These are phyloP conservation scores for Sporisorium graminicola DNA, from an alignment of 1,284 basidiomycete species.

Conservation along the genomic window DNA sequence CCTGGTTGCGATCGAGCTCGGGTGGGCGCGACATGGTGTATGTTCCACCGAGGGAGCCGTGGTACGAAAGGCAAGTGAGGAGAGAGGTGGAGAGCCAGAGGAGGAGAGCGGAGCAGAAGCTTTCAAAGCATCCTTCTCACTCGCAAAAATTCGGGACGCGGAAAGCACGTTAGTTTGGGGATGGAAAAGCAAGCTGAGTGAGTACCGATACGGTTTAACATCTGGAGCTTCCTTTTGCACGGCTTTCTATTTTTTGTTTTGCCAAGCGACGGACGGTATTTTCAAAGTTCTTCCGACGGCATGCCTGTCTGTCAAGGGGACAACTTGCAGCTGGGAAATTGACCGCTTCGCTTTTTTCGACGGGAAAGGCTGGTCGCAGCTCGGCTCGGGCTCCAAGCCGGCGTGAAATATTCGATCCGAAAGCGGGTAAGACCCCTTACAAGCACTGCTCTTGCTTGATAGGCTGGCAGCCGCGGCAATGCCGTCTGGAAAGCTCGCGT, in stretches of 20 bases:
- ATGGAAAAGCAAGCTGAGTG: not conserved
- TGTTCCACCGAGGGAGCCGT: no score
- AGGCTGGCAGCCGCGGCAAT: no score
- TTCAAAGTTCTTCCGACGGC: not conserved
- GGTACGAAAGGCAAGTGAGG: not conserved
- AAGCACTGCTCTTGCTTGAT: no score
- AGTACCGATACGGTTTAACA: no score
- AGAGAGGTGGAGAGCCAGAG: not conserved
- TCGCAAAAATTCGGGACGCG: not conserved
- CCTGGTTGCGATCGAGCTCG: conserved; percentile 67
- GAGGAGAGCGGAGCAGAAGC: not conserved
- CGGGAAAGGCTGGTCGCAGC: no score
- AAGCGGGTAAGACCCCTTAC: no score
- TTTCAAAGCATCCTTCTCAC: not conserved
- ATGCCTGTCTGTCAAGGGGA: not conserved
- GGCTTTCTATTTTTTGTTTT: conserved; percentile 1
- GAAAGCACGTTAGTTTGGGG: not conserved
- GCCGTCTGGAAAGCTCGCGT: no score
- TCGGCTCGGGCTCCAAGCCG: conserved; percentile 5
- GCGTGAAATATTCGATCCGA: not conserved
- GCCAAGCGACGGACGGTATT: not conserved
- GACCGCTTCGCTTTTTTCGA: not conserved
- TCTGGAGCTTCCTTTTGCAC: no score
- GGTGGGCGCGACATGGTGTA: conserved; percentile 54
- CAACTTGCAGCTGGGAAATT: not conserved